Evolutionary conservation across 495 filamentous ascomycete genomes (phyloP).

Genomic region (Bombardia bombarda): DNA sequence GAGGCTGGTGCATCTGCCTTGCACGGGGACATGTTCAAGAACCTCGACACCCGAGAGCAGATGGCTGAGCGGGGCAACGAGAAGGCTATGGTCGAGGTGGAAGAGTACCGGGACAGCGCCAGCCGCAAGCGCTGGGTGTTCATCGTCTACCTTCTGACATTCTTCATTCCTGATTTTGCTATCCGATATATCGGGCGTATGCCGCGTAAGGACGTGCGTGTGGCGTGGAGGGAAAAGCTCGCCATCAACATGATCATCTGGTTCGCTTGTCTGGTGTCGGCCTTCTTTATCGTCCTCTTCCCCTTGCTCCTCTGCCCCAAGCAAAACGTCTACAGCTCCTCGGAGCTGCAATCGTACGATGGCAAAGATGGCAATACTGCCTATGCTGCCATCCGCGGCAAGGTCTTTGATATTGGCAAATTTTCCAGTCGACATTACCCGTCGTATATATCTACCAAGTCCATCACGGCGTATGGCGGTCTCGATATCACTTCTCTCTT

Average conservation of each 20-base stretch:
- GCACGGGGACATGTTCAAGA: conserved; percentile 94
- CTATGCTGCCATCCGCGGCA: conserved; percentile 76
- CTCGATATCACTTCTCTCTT: conserved; percentile 81
- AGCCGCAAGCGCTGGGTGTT: conserved; percentile 88
- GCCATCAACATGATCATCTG: conserved; percentile 99
- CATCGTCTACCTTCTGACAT: conserved; percentile 80
- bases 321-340: conserved; percentile 76
- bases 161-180: conserved; percentile 75
- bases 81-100: conserved; percentile 82
- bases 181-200: conserved; percentile 76
- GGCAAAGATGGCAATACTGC: conserved; percentile 58
- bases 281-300: conserved; percentile 87
- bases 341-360: conserved; percentile 65
- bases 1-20: conserved; percentile 86
- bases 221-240: conserved; percentile 94
- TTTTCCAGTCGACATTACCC: conserved; percentile 81
- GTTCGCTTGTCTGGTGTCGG: conserved; percentile 67
- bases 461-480: conserved; percentile 73
- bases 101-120: conserved; percentile 67
- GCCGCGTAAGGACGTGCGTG: conserved; percentile 85
- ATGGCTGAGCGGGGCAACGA: conserved; percentile 95
- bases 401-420: conserved; percentile 73
- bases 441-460: conserved; percentile 50
- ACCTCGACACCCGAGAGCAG: conserved; percentile 85
- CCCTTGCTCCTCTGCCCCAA: conserved; percentile 84